Base-by-base conservation (phyloP, 805 yeast genomes). In the Candida ovalis region DNA sequence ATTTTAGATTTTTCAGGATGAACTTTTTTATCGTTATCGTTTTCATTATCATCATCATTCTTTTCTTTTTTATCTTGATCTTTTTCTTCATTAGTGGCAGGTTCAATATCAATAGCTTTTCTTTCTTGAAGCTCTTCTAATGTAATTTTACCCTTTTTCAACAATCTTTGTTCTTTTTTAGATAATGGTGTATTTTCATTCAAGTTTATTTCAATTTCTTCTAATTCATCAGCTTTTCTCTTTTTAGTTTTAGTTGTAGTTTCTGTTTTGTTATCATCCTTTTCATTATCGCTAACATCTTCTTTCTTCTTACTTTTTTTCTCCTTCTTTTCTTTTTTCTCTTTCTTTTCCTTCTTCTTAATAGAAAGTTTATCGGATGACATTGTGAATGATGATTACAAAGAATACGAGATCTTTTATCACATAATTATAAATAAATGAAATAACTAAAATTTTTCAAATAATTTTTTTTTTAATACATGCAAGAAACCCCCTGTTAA, bases 131-230 rank as follows among this genome's bases (percentile, higher is more conserved):
- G 61, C 57, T 81, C 83, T 43, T 80, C 84, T 40, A 81, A 56
- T 42, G 86, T 79, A 27, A 77, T 61, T 60, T 86, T 82, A 51
- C 90, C 90, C 64, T 85, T 85, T 68, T 94, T 92, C 55, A 86
- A 69, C 56, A 83, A 71, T 70, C 98, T 85, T 60, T 86, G 85
- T 67, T 92, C 96, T 66, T 94, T 92, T 67, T 88, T 91, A 12
- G 97, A 90, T 43, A 91, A 72, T 1, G 99, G 97, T 13, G 86
- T 78, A 5, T 88, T 82, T 42, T 81, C 86, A 22, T 72, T 69
- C 46, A 86, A 69, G 60, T 86, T 86, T 51, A 86, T 85, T 55
- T 81, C 87, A 44, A 86, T 75, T 60, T 84, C 88, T 36, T 76
- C 80, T 12, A 67, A 52, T 4, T 67, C 68, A 53, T 72, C 75